Conservation (phyloP, 495 filamentous ascomycete genomes). For the Penicillium parvum region DNA sequence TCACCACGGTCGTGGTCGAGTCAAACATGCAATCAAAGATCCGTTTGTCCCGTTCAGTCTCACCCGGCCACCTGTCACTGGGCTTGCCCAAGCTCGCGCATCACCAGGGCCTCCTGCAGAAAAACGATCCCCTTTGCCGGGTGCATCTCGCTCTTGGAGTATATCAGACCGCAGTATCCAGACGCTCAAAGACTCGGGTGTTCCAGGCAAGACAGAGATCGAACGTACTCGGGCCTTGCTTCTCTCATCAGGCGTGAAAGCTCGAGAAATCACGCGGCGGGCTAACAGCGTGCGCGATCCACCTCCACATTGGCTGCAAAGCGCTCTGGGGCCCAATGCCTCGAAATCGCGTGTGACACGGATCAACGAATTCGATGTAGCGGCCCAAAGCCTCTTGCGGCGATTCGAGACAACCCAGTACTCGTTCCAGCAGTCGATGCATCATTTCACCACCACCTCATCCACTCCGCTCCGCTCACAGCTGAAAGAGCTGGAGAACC, state of each 20-base stretch:
- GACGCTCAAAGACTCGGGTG: conserved; percentile 28
- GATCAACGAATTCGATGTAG: conserved; percentile 62
- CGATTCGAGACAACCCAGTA: conserved; percentile 53
- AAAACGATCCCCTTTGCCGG: conserved; percentile 21
- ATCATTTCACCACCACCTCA: conserved; percentile 45
- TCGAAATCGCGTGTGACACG: conserved; percentile 49
- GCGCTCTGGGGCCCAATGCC: conserved; percentile 20
- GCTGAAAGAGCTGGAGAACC: conserved; percentile 46
- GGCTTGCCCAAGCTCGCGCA: conserved; percentile 40
- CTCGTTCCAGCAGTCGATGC: conserved; percentile 50
- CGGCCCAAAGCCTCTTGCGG: conserved; percentile 56
- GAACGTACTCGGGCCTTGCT: conserved; percentile 70
- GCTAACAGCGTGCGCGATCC: conserved; percentile 47
- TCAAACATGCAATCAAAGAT: conserved; percentile 29
- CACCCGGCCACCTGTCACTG: conserved; percentile 43
- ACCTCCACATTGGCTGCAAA: conserved; percentile 37
- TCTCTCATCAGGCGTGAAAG: conserved; percentile 80
- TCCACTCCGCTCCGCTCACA: conserved; percentile 41
- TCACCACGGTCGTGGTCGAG: conserved; percentile 22
- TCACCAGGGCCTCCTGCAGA: conserved; percentile 24
- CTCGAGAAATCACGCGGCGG: conserved; percentile 67
- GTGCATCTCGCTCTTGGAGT: conserved; percentile 52
- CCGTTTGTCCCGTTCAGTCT: conserved; percentile 30
- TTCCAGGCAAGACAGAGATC: conserved; percentile 58
- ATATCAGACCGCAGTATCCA: conserved; percentile 58